Base-by-base conservation (phyloP, 75 land plant species). In the Pinus taeda region DNA sequence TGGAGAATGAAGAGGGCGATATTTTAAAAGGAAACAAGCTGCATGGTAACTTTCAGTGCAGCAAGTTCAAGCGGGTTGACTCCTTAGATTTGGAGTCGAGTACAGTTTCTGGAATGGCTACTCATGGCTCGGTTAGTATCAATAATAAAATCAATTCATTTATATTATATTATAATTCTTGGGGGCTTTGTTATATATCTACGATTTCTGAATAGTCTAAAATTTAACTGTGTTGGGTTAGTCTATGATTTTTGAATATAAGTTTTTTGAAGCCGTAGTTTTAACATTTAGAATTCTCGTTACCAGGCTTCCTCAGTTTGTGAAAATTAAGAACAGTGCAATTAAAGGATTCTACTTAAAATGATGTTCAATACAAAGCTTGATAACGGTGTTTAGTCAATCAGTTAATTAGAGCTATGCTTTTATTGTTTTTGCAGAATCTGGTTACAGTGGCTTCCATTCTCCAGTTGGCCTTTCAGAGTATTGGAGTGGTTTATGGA, bases 401-500 rank as follows among this genome's bases (percentile, higher is more conserved):
- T 24, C 80, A 80, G 75, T 61, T 56, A 8, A 81, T 81, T 75
- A 80, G 57, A 29, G 83, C 63, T 6, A n/a, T 0, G 21, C 61
- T 42, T 29, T 15, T 42, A 24, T 73, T 9, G 59, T 9, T 61
- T 60, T 26, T 37, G 39, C 60, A 70, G 77, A 33, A 49, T 49
- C 55, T 36, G 56, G 39, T 59, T 13, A 73, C 57, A 1, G 79
- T 81, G 85, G 29, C 33, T 8, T 57, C 78, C 73, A 79, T 79
- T 2, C n/a, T 92, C 75, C 36, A 39, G 3, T 74, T 93, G 22
- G 95, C 95, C 0, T 93, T 86, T 61, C 91, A 89, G 81, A 90
- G 95, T 59, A 60, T 93, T 57, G 93, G 93, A 17, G 72, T 93
- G 6, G 93, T 91, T 60, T 93, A 85, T 77, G 95, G 95, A 1